Evolutionary conservation across 2,329 filamentous ascomycete genomes (phyloP).

Genomic region (Xylaria sp.): DNA sequence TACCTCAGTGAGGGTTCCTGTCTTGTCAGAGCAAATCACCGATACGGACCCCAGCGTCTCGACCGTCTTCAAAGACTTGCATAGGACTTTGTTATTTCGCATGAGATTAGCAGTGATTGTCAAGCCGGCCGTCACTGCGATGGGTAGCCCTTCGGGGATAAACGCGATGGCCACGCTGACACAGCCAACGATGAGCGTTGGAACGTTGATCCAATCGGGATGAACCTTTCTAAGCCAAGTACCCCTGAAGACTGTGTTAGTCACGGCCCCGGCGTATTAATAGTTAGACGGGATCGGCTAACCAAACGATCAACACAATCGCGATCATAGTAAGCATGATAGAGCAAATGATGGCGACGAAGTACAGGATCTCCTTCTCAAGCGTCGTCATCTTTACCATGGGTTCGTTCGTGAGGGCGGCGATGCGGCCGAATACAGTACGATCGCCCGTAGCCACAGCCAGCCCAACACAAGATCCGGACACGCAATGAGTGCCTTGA

Average conservation of each 20-base stretch:
- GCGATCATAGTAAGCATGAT: conserved; percentile 69
- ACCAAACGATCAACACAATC: conserved; percentile 69
- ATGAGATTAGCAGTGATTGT: conserved; percentile 79
- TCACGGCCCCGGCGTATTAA: conserved; percentile 44
- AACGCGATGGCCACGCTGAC: conserved; percentile 75
- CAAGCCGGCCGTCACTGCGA: conserved; percentile 69
- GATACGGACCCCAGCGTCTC: conserved; percentile 75
- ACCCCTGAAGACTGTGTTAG: conserved; percentile 50
- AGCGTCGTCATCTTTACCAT: conserved; percentile 69
- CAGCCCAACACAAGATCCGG: conserved; percentile 66
- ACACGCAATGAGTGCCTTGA: conserved; percentile 78
- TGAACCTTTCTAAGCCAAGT: conserved; percentile 69
- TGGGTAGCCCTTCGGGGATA: conserved; percentile 73
- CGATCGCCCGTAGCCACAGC: conserved; percentile 73
- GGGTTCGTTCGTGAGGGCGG: conserved; percentile 70
- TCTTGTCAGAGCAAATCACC: conserved; percentile 78
- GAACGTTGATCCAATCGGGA: conserved; percentile 72
- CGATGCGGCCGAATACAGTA: conserved; percentile 77
- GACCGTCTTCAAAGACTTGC: conserved; percentile 79
- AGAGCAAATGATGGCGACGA: conserved; percentile 69
- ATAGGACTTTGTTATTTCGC: conserved; percentile 75
- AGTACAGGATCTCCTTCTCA: conserved; percentile 73
- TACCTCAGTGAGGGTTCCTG: conserved; percentile 66
- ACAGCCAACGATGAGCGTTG: conserved; percentile 71
- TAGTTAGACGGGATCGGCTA: conserved; percentile 48